Base-by-base conservation (phyloP, 2,329 filamentous ascomycete species). In the Pyricularia sp. region DNA sequence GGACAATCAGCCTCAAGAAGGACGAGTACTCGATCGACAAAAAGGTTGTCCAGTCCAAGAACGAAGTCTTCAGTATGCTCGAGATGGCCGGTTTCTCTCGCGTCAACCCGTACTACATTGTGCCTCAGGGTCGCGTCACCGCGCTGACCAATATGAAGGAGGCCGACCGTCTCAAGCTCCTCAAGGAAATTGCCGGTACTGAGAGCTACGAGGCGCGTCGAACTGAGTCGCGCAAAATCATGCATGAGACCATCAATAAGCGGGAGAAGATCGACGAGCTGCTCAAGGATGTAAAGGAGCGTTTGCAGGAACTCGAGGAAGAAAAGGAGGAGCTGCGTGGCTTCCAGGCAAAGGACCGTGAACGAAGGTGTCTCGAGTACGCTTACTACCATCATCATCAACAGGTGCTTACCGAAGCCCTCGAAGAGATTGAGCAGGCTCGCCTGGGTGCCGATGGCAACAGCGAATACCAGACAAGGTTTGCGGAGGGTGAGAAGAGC, bases 91-190 rank as follows among this genome's bases (percentile, higher is more conserved):
- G 95, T 25, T 98, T 99, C 79, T 98, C 94, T 71, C 89, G 93
- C 73, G 97, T 94, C 69, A 99, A 99, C 78, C 95, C 95, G 30
- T 99, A 98, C 84, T 99, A 99, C 79, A 99, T 99, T 74, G 96
- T 99, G 1, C 95, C 96, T 0, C 95, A 99, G 78, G 95, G 95
- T 68, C 93, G 95, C 76, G 94, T 99, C 70, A 98, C 95, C 0
- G 90, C 93, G 28, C 84, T 99, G 76, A 99, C 95, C 64, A 99
- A 98, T 78, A 99, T 99, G 95, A 97, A 97, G 79, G 95, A 99
- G 78, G 89, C 90, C 0, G 94, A 74, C 78, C 88, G 95, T 68
- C 81, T 99, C 71, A 94, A 91, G 73, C 83, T 99, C 70, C 81
- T 99, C 71, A 99, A 99, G 79, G 95, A 98, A 77, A 95, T 99